A percentile compares a stretch with the other conserved stretches of the same genome.
Conservation (phyloP, 1,284 basidiomycete genomes). For the Ceraceosorus guamensis region DNA sequence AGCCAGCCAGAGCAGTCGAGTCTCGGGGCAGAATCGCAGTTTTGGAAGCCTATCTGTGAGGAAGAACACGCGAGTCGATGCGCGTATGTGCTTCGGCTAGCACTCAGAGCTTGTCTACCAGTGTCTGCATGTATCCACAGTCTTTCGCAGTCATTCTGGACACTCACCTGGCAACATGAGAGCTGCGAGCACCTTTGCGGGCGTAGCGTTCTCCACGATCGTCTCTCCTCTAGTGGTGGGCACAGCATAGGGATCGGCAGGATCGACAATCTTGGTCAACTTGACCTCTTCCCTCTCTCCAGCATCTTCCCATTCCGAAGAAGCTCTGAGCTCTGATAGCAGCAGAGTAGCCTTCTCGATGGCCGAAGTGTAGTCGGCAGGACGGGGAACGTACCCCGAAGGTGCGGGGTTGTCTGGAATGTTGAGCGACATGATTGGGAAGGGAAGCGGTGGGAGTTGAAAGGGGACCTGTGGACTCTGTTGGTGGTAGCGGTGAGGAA, state of each 20-base stretch:
- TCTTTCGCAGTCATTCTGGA: neutral
- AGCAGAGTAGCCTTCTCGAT: slow-evolving; percentile 26
- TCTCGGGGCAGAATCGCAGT: too few relatives aligned
- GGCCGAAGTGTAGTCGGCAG: slow-evolving; percentile 24
- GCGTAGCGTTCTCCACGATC: slow-evolving; percentile 35
- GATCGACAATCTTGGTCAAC: slow-evolving; percentile 31
- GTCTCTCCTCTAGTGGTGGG: slow-evolving; percentile 35
- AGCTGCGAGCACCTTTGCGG: slow-evolving; percentile 28
- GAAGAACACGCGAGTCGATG: neutral
- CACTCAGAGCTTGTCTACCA: neutral
- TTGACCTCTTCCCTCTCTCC: slow-evolving; percentile 34
- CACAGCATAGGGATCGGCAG: slow-evolving; percentile 28
- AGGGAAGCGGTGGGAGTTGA: neutral
- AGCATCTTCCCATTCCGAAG: slow-evolving; percentile 33
- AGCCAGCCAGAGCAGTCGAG: too few relatives aligned
- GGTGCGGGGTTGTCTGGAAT: slow-evolving; percentile 17
- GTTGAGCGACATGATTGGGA: slow-evolving; percentile 30
- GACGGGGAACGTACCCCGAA: slow-evolving; percentile 18
- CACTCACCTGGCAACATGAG: slow-evolving; percentile 25
- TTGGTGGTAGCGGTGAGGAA: too few relatives aligned
- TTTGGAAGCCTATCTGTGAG: too few relatives aligned
- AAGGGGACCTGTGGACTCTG: too few relatives aligned
- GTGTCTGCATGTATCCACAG: neutral
- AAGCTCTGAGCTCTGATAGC: slow-evolving; percentile 19
- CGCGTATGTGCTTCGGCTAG: too few relatives aligned